Conservation (phyloP, 306 rosid species). For the Pterocarpus santalinus region DNA sequence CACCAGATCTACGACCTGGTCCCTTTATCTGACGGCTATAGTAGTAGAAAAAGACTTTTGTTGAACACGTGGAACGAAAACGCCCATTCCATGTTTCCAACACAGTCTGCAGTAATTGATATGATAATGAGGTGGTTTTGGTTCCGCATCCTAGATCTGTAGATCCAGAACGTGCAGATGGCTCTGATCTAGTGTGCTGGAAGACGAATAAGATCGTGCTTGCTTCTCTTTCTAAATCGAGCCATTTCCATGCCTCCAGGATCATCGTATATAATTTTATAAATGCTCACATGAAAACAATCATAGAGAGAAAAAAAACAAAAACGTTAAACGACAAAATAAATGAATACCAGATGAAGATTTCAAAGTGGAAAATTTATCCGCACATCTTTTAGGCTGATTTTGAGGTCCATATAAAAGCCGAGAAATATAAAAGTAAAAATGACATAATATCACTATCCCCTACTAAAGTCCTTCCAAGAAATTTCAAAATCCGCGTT, state of each 20-base stretch:
- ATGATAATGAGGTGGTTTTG: not conserved
- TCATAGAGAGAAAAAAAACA: not conserved
- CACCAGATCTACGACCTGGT: slow-evolving; percentile 31
- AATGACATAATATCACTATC: not conserved
- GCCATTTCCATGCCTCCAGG: not conserved
- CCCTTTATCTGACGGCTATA: slow-evolving; percentile 62
- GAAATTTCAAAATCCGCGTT: not conserved
- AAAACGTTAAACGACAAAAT: slow-evolving; percentile 1
- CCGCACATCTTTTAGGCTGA: not conserved
- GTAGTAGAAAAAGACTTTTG: slow-evolving; percentile 33
- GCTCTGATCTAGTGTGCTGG: not conserved
- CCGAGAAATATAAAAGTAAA: slow-evolving; percentile 5
- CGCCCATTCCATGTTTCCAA: slow-evolving; percentile 51
- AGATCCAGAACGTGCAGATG: slow-evolving; percentile 36
- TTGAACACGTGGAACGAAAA: slow-evolving; percentile 57
- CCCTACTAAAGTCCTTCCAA: not conserved
- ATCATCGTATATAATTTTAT: not conserved
- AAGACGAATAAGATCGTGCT: not conserved
- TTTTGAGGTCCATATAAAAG: not conserved
- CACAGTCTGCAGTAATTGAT: slow-evolving; percentile 19
- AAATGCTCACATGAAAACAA: slow-evolving; percentile 12
- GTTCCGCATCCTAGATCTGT: slow-evolving; percentile 14
- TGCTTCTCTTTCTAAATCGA: not conserved
- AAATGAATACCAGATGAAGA: slow-evolving; percentile 3
- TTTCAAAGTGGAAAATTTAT: not conserved